These are phyloP conservation scores for Pythium insidiosum DNA, from an alignment of 352 stramenopile species.

Conservation along the genomic window DNA sequence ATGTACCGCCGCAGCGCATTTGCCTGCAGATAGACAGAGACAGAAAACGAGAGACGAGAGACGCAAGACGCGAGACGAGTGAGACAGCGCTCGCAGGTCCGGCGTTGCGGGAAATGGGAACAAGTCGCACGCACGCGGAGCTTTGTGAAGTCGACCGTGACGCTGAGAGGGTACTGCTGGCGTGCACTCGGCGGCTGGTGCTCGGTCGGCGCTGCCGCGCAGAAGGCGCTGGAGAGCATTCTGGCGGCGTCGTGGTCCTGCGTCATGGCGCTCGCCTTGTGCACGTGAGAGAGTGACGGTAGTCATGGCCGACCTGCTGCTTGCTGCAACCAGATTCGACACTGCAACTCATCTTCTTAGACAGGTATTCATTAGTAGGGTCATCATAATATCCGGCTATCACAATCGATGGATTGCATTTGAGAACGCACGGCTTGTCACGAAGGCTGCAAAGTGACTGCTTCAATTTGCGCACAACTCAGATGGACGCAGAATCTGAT, in stretches of 20 bases:
- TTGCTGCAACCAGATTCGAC: too few relatives aligned
- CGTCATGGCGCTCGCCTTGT: not conserved
- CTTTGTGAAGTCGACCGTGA: conserved; percentile 64
- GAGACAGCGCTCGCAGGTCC: too few relatives aligned
- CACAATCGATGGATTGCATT: too few relatives aligned
- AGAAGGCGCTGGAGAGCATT: not conserved
- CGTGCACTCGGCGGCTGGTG: conserved; percentile 18
- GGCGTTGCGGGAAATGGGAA: too few relatives aligned
- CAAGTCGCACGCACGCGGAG: conserved; percentile 49
- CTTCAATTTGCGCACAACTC: not conserved
- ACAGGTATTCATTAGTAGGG: too few relatives aligned
- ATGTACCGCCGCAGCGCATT: conserved; percentile 64
- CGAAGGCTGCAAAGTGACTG: not conserved
- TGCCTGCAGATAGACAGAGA: too few relatives aligned
- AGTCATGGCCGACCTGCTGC: too few relatives aligned
- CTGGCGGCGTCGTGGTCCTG: not conserved
- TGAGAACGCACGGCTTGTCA: conserved; percentile 5
- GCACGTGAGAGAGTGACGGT: too few relatives aligned
- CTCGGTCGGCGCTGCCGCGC: conserved; percentile 2
- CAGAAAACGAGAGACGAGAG: too few relatives aligned
- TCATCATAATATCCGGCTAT: too few relatives aligned
- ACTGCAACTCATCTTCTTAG: not conserved
- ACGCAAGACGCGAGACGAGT: too few relatives aligned
- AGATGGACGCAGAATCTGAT: too few relatives aligned
- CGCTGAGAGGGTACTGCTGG: conserved; percentile 46